These are phyloP conservation scores for Cornus controversa DNA, from an alignment of 148 eudicot genomes.

Conservation along the genomic window DNA sequence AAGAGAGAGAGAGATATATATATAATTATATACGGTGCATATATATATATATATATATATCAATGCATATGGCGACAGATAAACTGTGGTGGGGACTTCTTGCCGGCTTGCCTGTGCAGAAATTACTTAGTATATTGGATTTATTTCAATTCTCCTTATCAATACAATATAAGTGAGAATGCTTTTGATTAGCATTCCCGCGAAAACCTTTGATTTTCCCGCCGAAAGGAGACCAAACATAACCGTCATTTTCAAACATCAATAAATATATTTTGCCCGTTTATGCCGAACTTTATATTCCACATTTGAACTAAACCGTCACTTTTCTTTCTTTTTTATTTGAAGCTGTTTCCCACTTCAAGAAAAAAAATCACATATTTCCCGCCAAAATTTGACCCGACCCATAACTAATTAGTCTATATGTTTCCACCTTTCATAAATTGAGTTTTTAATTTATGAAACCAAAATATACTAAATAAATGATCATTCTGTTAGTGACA, in stretches of 20 bases:
- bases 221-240: background rate
- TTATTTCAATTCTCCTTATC: no score
- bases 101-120: background rate
- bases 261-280: background rate
- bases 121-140: no score
- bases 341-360: background rate
- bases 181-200: background rate
- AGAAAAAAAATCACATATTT: background rate
- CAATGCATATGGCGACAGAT: no score
- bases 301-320: conserved; percentile 1
- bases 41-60: no score
- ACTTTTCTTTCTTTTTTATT: background rate
- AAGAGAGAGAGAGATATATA: no score
- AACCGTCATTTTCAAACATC: background rate
- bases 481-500: no score
- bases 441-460: no score
- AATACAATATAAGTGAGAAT: background rate
- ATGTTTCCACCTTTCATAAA: no score
- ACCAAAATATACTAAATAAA: no score
- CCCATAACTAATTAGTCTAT: no score
- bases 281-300: background rate
- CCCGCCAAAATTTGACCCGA: background rate
- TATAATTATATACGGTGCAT: no score
- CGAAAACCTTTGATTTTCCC: background rate
- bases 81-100: background rate